These are phyloP conservation scores for Penicillium diatomitis DNA, from an alignment of 495 filamentous ascomycete genomes.

Conservation along the genomic window DNA sequence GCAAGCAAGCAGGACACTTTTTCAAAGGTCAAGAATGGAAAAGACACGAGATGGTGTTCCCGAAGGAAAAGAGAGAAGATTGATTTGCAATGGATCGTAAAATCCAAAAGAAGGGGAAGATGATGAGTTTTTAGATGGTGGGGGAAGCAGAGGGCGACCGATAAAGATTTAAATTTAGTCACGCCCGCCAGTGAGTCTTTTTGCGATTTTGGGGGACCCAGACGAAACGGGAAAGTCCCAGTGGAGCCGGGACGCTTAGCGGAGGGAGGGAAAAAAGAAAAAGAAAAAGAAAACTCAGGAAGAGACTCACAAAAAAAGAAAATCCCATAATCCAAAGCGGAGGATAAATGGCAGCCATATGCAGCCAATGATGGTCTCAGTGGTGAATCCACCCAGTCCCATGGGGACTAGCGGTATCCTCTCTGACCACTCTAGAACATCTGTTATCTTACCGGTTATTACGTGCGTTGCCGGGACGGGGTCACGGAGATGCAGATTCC, in stretches of 20 bases:
- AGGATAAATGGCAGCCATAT: too few species aligned
- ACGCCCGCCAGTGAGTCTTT: slow-evolving; percentile 10
- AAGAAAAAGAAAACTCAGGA: slow-evolving; percentile 1
- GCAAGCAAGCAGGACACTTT: slow-evolving; percentile 10
- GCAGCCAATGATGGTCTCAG: neutral
- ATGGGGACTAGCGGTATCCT: slow-evolving; percentile 10
- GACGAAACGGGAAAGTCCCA: neutral
- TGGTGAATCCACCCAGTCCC: slow-evolving; percentile 9
- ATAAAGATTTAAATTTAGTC: slow-evolving; percentile 30
- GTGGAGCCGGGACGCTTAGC: neutral
- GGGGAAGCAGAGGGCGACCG: slow-evolving; percentile 9
- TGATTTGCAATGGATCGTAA: slow-evolving; percentile 13
- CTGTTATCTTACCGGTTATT: neutral
- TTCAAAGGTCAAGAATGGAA: neutral
- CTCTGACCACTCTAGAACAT: neutral
- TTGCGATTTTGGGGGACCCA: slow-evolving; percentile 2
- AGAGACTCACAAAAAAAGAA: too few species aligned
- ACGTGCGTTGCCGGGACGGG: neutral
- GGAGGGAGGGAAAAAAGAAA: neutral
- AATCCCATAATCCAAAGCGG: too few species aligned
- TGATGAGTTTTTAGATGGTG: slow-evolving; percentile 22
- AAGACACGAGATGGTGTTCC: slow-evolving; percentile 1
- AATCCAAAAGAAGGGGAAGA: slow-evolving; percentile 17
- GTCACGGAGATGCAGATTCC: too few species aligned
- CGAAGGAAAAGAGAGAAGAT: slow-evolving; percentile 3